phyloP scores from a whole-genome alignment of 2,329 filamentous ascomycete species.

The Claviceps sp. region DNA sequence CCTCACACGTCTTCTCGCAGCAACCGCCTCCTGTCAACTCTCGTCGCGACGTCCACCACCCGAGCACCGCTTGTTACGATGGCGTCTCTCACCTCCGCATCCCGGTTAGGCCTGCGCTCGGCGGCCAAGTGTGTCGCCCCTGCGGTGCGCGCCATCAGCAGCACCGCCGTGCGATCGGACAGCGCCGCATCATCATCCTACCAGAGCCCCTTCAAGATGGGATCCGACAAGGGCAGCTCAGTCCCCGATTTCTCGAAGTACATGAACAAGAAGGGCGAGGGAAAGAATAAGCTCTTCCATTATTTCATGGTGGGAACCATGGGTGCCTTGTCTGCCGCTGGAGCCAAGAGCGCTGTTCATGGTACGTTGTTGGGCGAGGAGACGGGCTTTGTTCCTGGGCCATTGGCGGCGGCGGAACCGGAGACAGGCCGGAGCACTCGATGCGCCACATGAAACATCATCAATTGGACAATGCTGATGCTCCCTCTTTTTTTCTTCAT shows the following conservation, averaged over 20 bases:
- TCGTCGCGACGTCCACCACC: constrained; percentile 5
- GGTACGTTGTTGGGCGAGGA: constrained; percentile 45
- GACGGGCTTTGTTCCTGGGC: not conserved
- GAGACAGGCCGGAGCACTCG: constrained; percentile 3
- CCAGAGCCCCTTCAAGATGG: constrained; percentile 52
- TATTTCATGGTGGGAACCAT: constrained; percentile 99
- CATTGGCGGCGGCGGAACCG: not conserved
- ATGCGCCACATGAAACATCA: not conserved
- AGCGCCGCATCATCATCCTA: constrained; percentile 35
- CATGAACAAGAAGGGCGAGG: constrained; percentile 53
- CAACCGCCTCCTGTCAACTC: constrained; percentile 7
- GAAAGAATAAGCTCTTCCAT: constrained; percentile 72
- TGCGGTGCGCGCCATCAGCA: constrained; percentile 42
- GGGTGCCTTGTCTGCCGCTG: constrained; percentile 81
- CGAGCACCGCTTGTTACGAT: constrained; percentile 26
- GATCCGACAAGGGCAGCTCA: constrained; percentile 44
- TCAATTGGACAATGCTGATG: constrained; percentile 17
- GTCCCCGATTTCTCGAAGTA: constrained; percentile 89
- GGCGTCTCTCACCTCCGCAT: constrained; percentile 55
- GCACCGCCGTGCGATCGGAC: constrained; percentile 34
- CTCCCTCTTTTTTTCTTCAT: constrained; percentile 4
- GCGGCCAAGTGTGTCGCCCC: constrained; percentile 27
- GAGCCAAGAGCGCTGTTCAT: constrained; percentile 95
- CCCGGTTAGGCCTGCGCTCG: constrained; percentile 55
- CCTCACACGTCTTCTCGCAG: constrained; percentile 25